Evolutionary conservation across 2,329 filamentous ascomycete genomes (phyloP), one percentile per base, ranked within the genome.

Genomic region (Ascochyta koolunga): DNA sequence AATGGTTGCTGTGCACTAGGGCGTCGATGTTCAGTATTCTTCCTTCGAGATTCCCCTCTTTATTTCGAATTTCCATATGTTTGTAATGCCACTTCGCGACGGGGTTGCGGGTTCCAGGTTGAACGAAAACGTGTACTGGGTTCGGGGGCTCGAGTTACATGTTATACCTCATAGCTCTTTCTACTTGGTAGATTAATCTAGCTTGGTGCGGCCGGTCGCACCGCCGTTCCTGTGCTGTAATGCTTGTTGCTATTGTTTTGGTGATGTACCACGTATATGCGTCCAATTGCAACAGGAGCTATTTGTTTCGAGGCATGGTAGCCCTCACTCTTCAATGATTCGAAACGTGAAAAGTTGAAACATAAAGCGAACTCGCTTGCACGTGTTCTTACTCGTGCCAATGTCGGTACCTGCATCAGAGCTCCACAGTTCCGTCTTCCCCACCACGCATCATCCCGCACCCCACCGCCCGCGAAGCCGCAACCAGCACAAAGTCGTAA

Each of bases 21-120:
- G 62, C 61, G 56, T 60, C 45, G 46, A 35, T 50, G 29, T 50
- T 60, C 59, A 45, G 65, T 53, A 64, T 62, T 64, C 66, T 73
- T 68, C 61, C 60, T 69, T 74, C 71, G 60, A 72, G 72, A 75
- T 75, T 75, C 72, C 73, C 73, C 67, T 69, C 67, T 66, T 67
- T 72, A 69, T 69, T 71, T 69, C 68, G 62, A 54, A 45, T 54
- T 54, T 50, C 40, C 27, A 54, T 75, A 76, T 71, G 72, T 73
- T 73, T 76, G 70, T 76, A 76, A 76, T 75, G 67, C 67, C 68
- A 69, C 64, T 60, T 66, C 57, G 68, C 66, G 63, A 65, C 59
- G 64, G 56, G 62, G 56, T 56, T 57, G 49, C 53, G 50, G 44
- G 54, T 49, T 48, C 52, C 55, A 22, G 39, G 35, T 44, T 50